Conservation (phyloP, 2,329 filamentous ascomycete species). For the Echinosphaeria canescens region DNA sequence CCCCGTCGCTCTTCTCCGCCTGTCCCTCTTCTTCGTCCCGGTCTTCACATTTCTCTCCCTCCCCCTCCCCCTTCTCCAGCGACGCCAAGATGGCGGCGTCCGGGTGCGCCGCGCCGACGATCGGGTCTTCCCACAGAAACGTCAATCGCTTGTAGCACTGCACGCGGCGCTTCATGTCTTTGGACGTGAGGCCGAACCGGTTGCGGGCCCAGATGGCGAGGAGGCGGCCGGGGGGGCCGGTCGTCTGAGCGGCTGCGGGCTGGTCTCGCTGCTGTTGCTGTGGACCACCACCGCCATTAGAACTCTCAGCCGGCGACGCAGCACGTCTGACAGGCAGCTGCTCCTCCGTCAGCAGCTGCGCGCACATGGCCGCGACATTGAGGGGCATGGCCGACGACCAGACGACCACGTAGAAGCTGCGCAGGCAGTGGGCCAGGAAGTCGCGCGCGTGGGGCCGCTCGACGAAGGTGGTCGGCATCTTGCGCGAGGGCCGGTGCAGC, state of each 20-base stretch:
- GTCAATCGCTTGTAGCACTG: conserved; percentile 81
- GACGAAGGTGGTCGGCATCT: conserved; percentile 29
- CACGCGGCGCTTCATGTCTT: conserved; percentile 48
- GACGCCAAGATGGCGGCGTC: no score
- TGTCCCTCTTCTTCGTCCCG: no score
- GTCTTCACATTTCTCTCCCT: no score
- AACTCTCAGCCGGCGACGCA: no score
- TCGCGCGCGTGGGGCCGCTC: conserved; percentile 41
- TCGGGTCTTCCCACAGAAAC: conserved; percentile 40
- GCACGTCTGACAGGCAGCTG: no score
- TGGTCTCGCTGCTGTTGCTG: no score
- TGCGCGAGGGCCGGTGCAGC: conserved; percentile 39
- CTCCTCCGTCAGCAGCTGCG: conserved; percentile 31
- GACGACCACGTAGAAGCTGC: conserved; percentile 59
- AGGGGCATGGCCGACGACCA: conserved; percentile 70
- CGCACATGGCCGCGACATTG: conserved; percentile 51
- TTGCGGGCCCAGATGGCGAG: conserved; percentile 63
- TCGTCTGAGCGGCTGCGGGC: no score
- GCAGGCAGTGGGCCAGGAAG: conserved; percentile 57
- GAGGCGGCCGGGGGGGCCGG: conserved; percentile 27
- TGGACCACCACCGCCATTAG: no score
- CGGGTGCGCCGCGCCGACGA: conserved; percentile 21
- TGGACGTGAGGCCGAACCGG: conserved; percentile 39
- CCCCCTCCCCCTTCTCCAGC: no score
- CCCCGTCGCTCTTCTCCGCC: no score